Evolutionary conservation across 257 asterid species (phyloP).

Genomic region (Nyctanthes arbortristis): DNA sequence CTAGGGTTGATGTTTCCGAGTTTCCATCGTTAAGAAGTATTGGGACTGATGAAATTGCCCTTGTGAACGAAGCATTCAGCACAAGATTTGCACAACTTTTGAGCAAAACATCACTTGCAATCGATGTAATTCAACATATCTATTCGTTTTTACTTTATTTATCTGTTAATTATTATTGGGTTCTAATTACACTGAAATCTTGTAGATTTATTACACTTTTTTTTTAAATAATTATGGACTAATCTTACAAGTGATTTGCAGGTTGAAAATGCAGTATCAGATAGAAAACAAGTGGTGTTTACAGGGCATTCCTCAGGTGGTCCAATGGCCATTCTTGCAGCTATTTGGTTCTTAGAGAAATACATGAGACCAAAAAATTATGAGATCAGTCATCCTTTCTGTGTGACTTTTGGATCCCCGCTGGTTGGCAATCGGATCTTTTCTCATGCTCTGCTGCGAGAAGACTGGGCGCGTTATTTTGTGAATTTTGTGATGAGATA

Average conservation of each 20-base stretch:
- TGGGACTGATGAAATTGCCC: constrained; percentile 55
- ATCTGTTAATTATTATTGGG: no score
- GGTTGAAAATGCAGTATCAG: constrained; percentile 72
- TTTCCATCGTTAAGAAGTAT: constrained; percentile 68
- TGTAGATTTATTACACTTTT: no score
- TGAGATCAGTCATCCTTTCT: constrained; percentile 42
- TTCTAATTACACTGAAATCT: no score
- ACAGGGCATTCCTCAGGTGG: constrained; percentile 89
- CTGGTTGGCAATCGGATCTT: constrained; percentile 54
- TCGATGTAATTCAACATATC: constrained; percentile 52
- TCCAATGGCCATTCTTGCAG: constrained; percentile 64
- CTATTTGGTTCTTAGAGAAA: constrained; percentile 80
- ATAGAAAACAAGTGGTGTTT: constrained; percentile 66
- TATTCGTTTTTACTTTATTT: neutral
- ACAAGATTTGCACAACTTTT: constrained; percentile 52
- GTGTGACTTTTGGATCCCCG: constrained; percentile 86
- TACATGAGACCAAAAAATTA: constrained; percentile 36
- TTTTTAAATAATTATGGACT: constrained; percentile 1
- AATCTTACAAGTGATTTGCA: constrained; percentile 31
- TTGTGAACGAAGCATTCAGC: constrained; percentile 65
- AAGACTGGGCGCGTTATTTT: constrained; percentile 68
- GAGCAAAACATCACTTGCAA: constrained; percentile 44
- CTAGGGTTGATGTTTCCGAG: constrained; percentile 37
- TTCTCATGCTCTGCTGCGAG: constrained; percentile 80
- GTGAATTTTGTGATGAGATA: constrained; percentile 61